Evolutionary conservation across 768 basidiomycete species (phyloP), one percentile per base, ranked within the genome.

Genomic region (Kwoniella botswanensis): DNA sequence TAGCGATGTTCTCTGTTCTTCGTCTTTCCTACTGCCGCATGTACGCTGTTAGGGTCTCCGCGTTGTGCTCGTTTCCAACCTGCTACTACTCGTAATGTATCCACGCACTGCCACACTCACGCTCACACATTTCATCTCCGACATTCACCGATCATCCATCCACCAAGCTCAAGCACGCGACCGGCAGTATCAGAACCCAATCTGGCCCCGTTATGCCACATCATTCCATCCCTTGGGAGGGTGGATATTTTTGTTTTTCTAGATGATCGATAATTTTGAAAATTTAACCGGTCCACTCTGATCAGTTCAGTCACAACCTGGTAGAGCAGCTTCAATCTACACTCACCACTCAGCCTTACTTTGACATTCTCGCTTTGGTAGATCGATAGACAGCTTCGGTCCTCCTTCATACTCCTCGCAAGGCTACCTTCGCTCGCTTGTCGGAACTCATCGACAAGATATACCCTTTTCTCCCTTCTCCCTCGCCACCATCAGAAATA

Each of bases 141-240:
- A 50, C 18, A 50, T 50, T 50, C 46, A 50, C 46, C 46, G 46
- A 50, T 50, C 46, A 50, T 17, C 1, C 35, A 35, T 46, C 0
- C 59, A 43, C 35, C 59, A 35, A 35, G 59, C n/a, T 17, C 41
- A 29, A 29, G 26, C 57, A 59, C 57, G 57, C 57, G 57, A 59
- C 57, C 5, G 9, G 35, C 57, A 29, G 43, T 61, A 61, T 61
- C 59, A 60, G 41, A 26, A 26, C 26, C 26, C 26, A 26, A 3
- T 26, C 26, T 44, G 15, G 4, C 18, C 2, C 4, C 18, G 35
- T 60, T 42, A 29, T 58, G 59, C 59, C 59, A 61, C 59, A 61
- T 61, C 59, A 61, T 44, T 3, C 29, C 4, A 15, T 26, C 18
- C 35, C 21, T 35, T 18, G 42, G 42, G 59, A 35, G 5, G 13